A percentile compares a stretch with the other conserved stretches of the same genome.
Evolutionary conservation across 169 alveolate genomes (phyloP).

Genomic region (Plasmodium sp.): DNA sequence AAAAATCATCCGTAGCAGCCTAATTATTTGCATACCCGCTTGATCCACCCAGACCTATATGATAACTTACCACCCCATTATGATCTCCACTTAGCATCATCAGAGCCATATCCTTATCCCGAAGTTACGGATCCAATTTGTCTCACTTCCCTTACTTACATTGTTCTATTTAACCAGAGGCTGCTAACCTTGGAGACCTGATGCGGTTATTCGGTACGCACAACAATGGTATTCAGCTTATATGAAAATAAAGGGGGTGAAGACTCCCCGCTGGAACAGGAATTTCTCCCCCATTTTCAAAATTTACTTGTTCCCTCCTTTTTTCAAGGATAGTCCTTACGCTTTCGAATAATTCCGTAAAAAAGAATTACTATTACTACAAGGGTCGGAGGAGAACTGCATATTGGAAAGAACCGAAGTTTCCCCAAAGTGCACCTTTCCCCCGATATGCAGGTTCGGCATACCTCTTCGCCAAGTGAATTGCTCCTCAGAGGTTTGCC

Average conservation of each 20-base stretch:
- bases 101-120: constrained; percentile 95
- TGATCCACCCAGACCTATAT: background rate
- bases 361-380: constrained; percentile 62
- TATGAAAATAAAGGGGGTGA: background rate
- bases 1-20: background rate
- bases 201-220: constrained; percentile 96
- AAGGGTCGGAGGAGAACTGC: background rate
- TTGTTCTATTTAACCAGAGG: constrained; percentile 94
- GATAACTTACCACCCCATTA: constrained; percentile 32
- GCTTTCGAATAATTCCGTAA: constrained; percentile 25
- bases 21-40: background rate
- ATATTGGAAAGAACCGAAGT: background rate
- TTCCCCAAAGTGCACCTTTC: background rate
- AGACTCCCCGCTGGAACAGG: background rate
- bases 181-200: constrained; percentile 96
- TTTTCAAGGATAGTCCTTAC: constrained; percentile 70
- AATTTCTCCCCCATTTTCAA: background rate
- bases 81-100: constrained; percentile 86
- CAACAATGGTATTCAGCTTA: constrained; percentile 80
- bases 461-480: constrained; percentile 92
- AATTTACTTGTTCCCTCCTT: constrained; percentile 45
- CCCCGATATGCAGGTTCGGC: background rate
- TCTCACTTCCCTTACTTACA: constrained; percentile 94
- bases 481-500: constrained; percentile 89
- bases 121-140: constrained; percentile 94